These are phyloP conservation scores for Aureobasidium mangrovei DNA, from an alignment of 2,329 filamentous ascomycete species.

Conservation along the genomic window DNA sequence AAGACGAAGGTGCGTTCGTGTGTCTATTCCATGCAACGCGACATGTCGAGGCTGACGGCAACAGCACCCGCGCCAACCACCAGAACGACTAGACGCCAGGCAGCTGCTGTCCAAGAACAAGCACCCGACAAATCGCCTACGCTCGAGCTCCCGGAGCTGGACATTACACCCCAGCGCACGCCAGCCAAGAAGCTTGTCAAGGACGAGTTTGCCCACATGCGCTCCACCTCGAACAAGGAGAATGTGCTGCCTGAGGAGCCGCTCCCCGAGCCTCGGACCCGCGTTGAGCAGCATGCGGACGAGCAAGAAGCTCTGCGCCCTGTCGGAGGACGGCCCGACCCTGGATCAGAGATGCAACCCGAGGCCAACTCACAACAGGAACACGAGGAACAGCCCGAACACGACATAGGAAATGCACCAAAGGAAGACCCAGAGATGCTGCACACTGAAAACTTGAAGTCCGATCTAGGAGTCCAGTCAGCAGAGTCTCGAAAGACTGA, in stretches of 20 bases:
- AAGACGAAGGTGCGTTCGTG: slow-evolving; percentile 17
- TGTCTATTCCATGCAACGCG: too few relatives aligned
- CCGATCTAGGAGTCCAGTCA: too few relatives aligned
- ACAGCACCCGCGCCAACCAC: background rate
- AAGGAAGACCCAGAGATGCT: background rate
- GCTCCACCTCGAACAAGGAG: slow-evolving; percentile 27
- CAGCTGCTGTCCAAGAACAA: slow-evolving; percentile 14
- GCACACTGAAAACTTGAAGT: too few relatives aligned
- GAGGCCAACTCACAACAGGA: background rate
- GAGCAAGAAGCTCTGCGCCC: slow-evolving; percentile 33
- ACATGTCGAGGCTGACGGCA: background rate
- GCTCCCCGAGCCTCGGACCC: slow-evolving; percentile 14
- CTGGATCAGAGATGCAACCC: background rate
- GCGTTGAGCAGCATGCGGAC: slow-evolving; percentile 36
- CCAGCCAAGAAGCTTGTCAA: slow-evolving; percentile 20
- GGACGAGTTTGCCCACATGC: slow-evolving; percentile 21
- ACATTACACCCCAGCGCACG: slow-evolving; percentile 18
- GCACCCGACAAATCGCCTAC: slow-evolving; percentile 20
- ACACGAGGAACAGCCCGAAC: background rate
- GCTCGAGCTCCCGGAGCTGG: slow-evolving; percentile 17
- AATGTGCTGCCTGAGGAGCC: slow-evolving; percentile 20
- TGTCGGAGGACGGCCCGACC: too few relatives aligned
- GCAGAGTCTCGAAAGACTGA: too few relatives aligned
- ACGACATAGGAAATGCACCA: background rate
- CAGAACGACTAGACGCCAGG: background rate